Evolutionary conservation across 768 basidiomycete genomes (phyloP).

Genomic region (Leccinum incarnatum): DNA sequence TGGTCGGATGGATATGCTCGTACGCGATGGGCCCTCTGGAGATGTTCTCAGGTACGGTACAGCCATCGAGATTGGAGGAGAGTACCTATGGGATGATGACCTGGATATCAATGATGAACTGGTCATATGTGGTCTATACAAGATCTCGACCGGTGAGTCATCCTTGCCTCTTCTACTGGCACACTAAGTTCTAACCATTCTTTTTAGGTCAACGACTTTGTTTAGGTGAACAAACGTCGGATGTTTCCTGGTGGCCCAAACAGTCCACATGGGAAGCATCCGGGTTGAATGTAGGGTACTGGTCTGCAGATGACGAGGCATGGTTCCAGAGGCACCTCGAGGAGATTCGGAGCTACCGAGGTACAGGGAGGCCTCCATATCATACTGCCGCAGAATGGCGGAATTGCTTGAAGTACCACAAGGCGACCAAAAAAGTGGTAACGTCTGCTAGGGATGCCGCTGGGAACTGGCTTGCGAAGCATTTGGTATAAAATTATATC

Average conservation of each 20-base stretch:
- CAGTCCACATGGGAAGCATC: neutral
- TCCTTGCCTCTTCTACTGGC: no score
- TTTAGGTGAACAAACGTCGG: neutral
- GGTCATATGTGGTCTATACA: conserved; percentile 3
- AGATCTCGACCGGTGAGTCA: neutral
- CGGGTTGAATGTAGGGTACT: neutral
- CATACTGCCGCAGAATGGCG: neutral
- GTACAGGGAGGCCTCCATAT: neutral
- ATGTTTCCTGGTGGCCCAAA: conserved; percentile 4
- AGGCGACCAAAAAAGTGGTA: neutral
- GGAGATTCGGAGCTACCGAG: neutral
- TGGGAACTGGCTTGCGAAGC: neutral
- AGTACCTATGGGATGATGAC: conserved; percentile 4
- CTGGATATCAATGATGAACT: neutral
- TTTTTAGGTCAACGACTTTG: neutral
- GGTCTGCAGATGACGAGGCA: neutral
- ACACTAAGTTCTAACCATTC: no score
- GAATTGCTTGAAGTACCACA: neutral
- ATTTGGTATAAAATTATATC: neutral
- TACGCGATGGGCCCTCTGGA: neutral
- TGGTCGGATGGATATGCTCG: neutral
- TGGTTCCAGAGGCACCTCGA: conserved; percentile 4
- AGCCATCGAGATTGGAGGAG: neutral
- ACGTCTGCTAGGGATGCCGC: neutral
- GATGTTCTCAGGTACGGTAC: neutral